Conservation (phyloP, 495 filamentous ascomycete genomes). For the Glutinoglossum americanum region DNA sequence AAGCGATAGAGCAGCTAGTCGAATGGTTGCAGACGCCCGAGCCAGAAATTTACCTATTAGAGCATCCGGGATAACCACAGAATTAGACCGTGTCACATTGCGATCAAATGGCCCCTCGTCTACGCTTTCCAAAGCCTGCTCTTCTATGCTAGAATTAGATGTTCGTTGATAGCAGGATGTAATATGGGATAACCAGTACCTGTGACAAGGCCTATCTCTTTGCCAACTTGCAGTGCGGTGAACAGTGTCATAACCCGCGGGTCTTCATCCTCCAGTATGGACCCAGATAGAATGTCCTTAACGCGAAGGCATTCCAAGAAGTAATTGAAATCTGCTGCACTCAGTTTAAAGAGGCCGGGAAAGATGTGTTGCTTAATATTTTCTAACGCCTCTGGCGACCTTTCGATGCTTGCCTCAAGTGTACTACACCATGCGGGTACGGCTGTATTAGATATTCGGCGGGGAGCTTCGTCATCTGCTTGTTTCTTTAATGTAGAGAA, state of each 20-base stretch:
- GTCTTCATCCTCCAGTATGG: conserved; percentile 18
- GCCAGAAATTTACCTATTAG: conserved; percentile 34
- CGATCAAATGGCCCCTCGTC: conserved; percentile 7
- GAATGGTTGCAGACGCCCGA: conserved; percentile 36
- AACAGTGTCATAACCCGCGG: conserved; percentile 37
- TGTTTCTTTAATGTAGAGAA: conserved; percentile 18
- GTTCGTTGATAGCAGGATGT: not conserved
- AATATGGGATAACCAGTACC: conserved; percentile 28
- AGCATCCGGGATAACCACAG: conserved; percentile 20
- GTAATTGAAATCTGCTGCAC: conserved; percentile 25
- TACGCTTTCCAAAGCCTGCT: not conserved
- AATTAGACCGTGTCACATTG: conserved; percentile 13
- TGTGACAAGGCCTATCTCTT: conserved; percentile 53
- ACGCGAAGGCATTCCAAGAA: conserved; percentile 32
- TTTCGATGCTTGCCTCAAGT: conserved; percentile 23
- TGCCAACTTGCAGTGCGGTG: conserved; percentile 51
- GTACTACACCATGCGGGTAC: not conserved
- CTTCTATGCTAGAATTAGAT: conserved; percentile 7
- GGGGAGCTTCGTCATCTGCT: not conserved
- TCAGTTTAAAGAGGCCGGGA: conserved; percentile 41
- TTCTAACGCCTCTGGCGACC: conserved; percentile 33
- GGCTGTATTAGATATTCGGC: not conserved
- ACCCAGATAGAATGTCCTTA: conserved; percentile 20
- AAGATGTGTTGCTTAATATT: conserved; percentile 54
- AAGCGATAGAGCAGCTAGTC: conserved; percentile 54